phyloP scores from a whole-genome alignment of 2,329 filamentous ascomycete species.

The Neonectria coccinea region DNA sequence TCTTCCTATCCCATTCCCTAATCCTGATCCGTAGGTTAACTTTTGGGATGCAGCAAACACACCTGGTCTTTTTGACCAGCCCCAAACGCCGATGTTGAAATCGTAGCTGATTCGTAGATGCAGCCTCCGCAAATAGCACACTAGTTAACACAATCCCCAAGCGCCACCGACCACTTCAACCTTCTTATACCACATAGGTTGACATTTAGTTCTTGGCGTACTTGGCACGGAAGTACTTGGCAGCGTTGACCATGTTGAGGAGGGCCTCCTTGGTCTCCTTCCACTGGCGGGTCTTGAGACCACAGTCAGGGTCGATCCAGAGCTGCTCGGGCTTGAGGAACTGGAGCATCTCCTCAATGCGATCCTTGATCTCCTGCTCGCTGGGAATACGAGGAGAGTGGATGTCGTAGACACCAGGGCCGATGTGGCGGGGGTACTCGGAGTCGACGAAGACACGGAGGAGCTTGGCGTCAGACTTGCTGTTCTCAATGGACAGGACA shows the following conservation, averaged over 20 bases:
- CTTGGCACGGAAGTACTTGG: constrained; percentile 96
- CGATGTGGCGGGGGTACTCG: constrained; percentile 97
- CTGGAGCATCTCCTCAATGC: constrained; percentile 97
- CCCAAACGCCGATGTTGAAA: constrained; percentile 70
- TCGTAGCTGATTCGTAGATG: constrained; percentile 59
- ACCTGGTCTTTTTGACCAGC: constrained; percentile 52
- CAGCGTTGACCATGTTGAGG: constrained; percentile 96
- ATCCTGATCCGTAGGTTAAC: constrained; percentile 49
- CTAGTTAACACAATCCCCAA: constrained; percentile 48
- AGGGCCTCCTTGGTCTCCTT: constrained; percentile 97
- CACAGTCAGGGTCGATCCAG: constrained; percentile 99
- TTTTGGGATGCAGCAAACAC: constrained; percentile 54
- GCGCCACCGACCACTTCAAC: constrained; percentile 38
- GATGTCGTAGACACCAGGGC: constrained; percentile 99
- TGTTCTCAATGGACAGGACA: constrained; percentile 99
- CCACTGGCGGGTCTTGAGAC: constrained; percentile 99
- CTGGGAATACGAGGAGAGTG: constrained; percentile 97
- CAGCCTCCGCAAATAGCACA: constrained; percentile 51
- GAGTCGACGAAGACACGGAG: constrained; percentile 98
- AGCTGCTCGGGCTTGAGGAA: constrained; percentile 98
- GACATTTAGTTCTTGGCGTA: constrained; percentile 71
- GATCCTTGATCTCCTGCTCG: constrained; percentile 98
- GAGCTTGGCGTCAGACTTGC: constrained; percentile 99
- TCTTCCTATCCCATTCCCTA: constrained; percentile 43
- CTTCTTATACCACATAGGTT: constrained; percentile 33